Base-by-base conservation (phyloP, 2,329 filamentous ascomycete species). In the Aspergillus melleus region DNA sequence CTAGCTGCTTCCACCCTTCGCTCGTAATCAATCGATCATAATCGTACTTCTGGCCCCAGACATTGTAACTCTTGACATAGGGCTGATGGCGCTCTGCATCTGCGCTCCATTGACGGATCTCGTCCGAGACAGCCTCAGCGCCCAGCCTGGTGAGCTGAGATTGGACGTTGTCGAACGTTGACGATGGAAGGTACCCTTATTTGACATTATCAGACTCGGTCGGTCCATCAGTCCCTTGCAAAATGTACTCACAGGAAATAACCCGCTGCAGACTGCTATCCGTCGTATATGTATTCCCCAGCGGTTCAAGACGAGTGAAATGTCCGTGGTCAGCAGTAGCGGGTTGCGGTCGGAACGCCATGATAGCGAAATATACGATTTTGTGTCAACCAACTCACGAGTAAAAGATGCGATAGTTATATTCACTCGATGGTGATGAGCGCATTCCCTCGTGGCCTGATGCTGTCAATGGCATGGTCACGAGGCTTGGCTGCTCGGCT, bases 51-150 rank as follows among this genome's bases (percentile, higher is more conserved):
- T 80, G 79, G 1, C 89, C 88, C 70, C 90, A 90, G 0, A 84
- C 83, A 67, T 88, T 84, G 11, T 85, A 79, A 1, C 85, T 83
- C 47, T 81, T 81, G 3, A 90, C 73, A 32, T 86, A 85, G 0
- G 88, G 88, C 49, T 84, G 82, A 63, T 89, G 87, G 47, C 77
- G 80, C 72, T 91, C 89, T 0, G 88, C 84, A 69, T 91, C 86
- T 0, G 84, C 83, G 36, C 65, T 72, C 71, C 69, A 74, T 39
- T 68, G 69, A 6, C 65, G 64, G 24, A 75, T 61, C 52, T 63
- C 62, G 11, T 67, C 61, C 3, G 73, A 75, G 30, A 75, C 61
- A 14, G 72, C 72, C 56, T 75, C 72, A 3, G 61, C 70, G 29
- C 71, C 73, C 39, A 74, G 65, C 44, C 66, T 63, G 2, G 44